Evolutionary conservation across 805 yeast genomes (phyloP), one percentile per base, ranked within the genome.

Genomic region (Ogataea siamensis): DNA sequence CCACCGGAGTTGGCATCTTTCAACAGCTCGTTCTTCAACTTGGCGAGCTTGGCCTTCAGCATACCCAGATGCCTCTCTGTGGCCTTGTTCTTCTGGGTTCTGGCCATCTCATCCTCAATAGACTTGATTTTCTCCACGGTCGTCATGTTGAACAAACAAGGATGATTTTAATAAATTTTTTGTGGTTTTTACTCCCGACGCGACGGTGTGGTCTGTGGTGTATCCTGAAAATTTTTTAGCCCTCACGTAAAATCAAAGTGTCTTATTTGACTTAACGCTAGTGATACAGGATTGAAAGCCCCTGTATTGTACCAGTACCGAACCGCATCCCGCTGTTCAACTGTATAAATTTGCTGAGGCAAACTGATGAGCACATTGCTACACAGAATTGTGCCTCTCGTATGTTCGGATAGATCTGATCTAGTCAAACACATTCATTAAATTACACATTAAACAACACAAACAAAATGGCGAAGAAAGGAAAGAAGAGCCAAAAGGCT

Each of bases 1-100:
- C 88, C 75, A 27, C 84, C 71, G 13, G 86, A 77, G 10, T 78
- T 62, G 1, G 81, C 67, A 34, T 83, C 83, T 2, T 85, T 77
- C 46, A 93, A 71, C 38, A 93, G 72, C 59, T 93, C 99, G 60
- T 97, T 79, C 70, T 95, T 86, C 53, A 93, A 73, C 60, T 91
- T 89, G 38, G 99, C 99, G 40, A 93, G 69, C 58, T 93, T 93
- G 39, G 99, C 99, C 66, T 94, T 93, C 49, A 93, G 72, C 68
- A 88, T 96, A 58, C 99, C 99, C 73, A 93, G 70, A 72, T 93
- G 99, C 69, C 85, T 91, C 50, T 93, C 87, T 3, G 99, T 93
- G 59, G 94, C 95, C 79, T 93, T 93, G 69, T 93, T 93, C 69
- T 91, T 93, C 62, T 93, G 99, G 57, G 99, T 93, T 56, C 75